phyloP scores from a whole-genome alignment of 1,284 basidiomycete genomes.

The Coniophora puteana region DNA sequence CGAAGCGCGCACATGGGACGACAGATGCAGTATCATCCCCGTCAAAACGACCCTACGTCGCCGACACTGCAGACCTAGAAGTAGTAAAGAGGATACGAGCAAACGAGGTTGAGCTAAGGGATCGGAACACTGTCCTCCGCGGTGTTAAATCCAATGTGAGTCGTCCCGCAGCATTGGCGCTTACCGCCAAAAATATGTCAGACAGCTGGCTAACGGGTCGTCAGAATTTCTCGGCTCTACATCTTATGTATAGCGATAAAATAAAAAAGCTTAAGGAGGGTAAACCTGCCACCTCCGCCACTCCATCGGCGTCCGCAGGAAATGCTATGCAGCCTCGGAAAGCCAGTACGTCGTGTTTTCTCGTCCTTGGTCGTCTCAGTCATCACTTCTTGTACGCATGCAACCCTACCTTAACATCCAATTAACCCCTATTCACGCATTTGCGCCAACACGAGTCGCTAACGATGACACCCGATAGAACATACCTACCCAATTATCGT shows the following conservation, averaged over 20 bases:
- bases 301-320: conserved; percentile 35
- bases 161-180: conserved; percentile 2
- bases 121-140: conserved; percentile 73
- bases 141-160: conserved; percentile 74
- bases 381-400: neutral
- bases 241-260: conserved; percentile 60
- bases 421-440: neutral
- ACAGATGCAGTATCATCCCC: conserved; percentile 43
- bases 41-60: conserved; percentile 73
- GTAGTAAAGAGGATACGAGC: conserved; percentile 79
- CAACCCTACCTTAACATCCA: too few relatives aligned
- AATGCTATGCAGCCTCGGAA: conserved; percentile 56
- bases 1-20: conserved; percentile 25
- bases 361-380: neutral
- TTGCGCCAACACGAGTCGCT: neutral
- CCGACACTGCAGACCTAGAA: conserved; percentile 75
- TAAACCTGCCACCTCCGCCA: conserved; percentile 41
- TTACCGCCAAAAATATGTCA: conserved; percentile 4
- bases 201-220: neutral
- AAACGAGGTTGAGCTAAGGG: conserved; percentile 70
- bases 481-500: conserved; percentile 90
- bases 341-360: conserved; percentile 44
- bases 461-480: conserved; percentile 32
- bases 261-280: conserved; percentile 72
- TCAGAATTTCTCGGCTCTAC: conserved; percentile 72